Conservation (phyloP, 2,329 filamentous ascomycete genomes). For the Fusarium redolens region DNA sequence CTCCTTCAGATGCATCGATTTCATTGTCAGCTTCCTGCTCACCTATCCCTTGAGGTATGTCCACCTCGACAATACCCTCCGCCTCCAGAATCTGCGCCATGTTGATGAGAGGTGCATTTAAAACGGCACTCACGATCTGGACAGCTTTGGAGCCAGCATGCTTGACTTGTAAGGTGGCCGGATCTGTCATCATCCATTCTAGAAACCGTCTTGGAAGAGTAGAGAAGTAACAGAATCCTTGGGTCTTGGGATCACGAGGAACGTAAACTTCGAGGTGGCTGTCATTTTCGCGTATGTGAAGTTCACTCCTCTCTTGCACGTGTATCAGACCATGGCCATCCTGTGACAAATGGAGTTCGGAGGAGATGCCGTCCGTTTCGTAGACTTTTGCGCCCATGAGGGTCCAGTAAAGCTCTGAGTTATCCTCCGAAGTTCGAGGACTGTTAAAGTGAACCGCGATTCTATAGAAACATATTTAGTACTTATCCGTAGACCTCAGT, state of each 20-base stretch:
- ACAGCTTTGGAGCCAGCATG: conserved; percentile 1
- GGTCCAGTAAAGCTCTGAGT: conserved; percentile 18
- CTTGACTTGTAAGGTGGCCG: conserved; percentile 10
- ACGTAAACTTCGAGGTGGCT: conserved; percentile 47
- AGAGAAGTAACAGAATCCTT: conserved; percentile 45
- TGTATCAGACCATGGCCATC: conserved; percentile 36
- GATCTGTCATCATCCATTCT: conserved; percentile 51
- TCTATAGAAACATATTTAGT: conserved; percentile 7
- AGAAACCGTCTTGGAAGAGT: conserved; percentile 45
- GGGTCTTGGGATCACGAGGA: conserved; percentile 42
- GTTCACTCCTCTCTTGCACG: conserved; percentile 29
- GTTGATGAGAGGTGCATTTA: conserved; percentile 33
- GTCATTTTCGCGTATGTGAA: conserved; percentile 47
- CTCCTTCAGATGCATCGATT: background rate
- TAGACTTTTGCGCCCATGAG: conserved; percentile 35
- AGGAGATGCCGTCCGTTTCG: conserved; percentile 48
- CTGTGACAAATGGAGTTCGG: conserved; percentile 44
- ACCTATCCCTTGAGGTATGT: background rate
- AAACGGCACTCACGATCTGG: conserved; percentile 19
- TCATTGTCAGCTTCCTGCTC: too few species aligned
- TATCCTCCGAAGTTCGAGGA: conserved; percentile 13
- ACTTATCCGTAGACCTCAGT: rapidly evolving
- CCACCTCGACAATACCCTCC: conserved; percentile 34
- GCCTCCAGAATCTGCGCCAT: conserved; percentile 32
- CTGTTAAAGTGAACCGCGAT: conserved; percentile 40